Evolutionary conservation across 225 moss, liverwort and hornwort genomes (phyloP).

Genomic region (Straminergon stramineum): DNA sequence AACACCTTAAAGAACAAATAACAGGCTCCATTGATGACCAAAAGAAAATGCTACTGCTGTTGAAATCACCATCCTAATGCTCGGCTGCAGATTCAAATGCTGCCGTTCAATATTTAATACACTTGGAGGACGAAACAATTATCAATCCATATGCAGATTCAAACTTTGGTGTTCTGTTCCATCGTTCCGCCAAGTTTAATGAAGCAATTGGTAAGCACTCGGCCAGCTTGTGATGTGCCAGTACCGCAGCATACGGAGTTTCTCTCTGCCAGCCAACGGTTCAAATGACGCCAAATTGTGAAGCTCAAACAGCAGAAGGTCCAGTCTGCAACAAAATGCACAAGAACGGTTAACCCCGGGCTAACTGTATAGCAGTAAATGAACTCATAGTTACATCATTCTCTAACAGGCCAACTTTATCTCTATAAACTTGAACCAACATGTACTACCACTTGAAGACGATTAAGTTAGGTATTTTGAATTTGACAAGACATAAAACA

Average conservation of each 20-base stretch:
- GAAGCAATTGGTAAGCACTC: neutral
- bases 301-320: conserved; percentile 5
- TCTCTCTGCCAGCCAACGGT: neutral
- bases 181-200: neutral
- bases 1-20: neutral
- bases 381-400: neutral
- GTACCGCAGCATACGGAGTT: neutral
- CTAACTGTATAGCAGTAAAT: neutral
- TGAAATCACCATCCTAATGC: neutral
- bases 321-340: conserved; percentile 1
- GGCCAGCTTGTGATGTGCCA: neutral
- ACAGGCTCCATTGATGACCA: neutral
- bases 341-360: neutral
- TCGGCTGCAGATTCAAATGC: neutral
- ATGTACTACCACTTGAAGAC: neutral
- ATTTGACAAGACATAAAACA: neutral
- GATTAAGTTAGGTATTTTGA: neutral
- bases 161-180: neutral
- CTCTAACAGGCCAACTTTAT: neutral
- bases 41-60: neutral
- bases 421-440: neutral
- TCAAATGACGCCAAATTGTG: neutral
- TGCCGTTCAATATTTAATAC: neutral
- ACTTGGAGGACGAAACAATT: neutral
- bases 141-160: neutral